These are phyloP conservation scores for Maudiozyma turicensis DNA, from an alignment of 805 yeast genomes.

Conservation along the genomic window DNA sequence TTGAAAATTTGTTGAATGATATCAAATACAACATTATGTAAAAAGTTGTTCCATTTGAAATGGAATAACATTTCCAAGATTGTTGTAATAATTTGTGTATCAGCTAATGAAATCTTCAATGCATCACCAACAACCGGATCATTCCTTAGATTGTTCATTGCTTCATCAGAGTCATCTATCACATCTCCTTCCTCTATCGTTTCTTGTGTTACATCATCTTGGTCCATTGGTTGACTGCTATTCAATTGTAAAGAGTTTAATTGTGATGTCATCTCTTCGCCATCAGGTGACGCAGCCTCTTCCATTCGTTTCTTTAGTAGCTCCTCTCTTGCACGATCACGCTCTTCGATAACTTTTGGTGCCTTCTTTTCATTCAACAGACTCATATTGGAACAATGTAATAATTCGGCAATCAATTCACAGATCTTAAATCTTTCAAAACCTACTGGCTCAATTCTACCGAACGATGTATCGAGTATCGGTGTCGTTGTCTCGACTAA, in stretches of 20 bases:
- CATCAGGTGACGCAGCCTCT: not conserved
- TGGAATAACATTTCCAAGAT: slow-evolving; percentile 60
- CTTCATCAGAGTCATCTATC: slow-evolving; percentile 23
- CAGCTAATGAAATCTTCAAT: slow-evolving; percentile 58
- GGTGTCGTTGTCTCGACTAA: slow-evolving; percentile 34
- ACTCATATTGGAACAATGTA: slow-evolving; percentile 95
- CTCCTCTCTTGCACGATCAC: slow-evolving; percentile 52
- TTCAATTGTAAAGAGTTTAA: slow-evolving; percentile 1
- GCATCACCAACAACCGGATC: slow-evolving; percentile 63
- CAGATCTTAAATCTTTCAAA: slow-evolving; percentile 89
- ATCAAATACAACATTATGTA: slow-evolving; percentile 81
- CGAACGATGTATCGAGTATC: slow-evolving; percentile 36
- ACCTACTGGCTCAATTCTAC: slow-evolving; percentile 70
- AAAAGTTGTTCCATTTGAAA: slow-evolving; percentile 76
- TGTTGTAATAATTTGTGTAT: slow-evolving; percentile 48
- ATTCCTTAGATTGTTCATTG: slow-evolving; percentile 35
- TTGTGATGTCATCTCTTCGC: slow-evolving; percentile 4
- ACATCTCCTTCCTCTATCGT: slow-evolving; percentile 3
- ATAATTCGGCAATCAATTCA: slow-evolving; percentile 84
- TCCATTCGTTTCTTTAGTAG: slow-evolving; percentile 14
- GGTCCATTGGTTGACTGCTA: slow-evolving; percentile 1
- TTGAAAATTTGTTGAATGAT: slow-evolving; percentile 73
- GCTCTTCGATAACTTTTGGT: slow-evolving; percentile 52
- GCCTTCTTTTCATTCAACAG: slow-evolving; percentile 72
- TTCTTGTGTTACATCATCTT: slow-evolving; percentile 8